Evolutionary conservation across 1,139 yeast genomes (phyloP).

Genomic region (Yamadazyma blattariae): DNA sequence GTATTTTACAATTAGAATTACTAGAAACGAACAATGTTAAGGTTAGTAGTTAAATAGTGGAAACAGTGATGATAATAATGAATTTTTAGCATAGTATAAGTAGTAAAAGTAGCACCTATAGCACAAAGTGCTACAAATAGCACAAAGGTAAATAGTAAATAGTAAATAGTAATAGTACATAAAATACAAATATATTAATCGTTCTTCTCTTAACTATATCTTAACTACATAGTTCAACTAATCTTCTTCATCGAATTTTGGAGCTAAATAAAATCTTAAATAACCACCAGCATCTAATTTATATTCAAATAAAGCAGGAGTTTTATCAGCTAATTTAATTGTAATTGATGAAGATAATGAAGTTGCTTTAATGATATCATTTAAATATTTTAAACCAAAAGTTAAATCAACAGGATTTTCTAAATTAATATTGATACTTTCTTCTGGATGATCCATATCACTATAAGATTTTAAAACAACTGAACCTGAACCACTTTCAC

Average conservation of each 20-base stretch:
- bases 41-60: too few relatives aligned
- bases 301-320: conserved; percentile 94
- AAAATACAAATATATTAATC: too few relatives aligned
- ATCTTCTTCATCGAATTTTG: conserved; percentile 92
- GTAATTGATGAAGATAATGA: conserved; percentile 74
- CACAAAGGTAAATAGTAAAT: neutral
- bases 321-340: conserved; percentile 81
- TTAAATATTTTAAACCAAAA: conserved; percentile 87
- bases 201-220: too few relatives aligned
- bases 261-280: conserved; percentile 94
- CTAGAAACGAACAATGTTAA: too few relatives aligned
- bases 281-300: conserved; percentile 86
- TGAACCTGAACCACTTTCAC: conserved; percentile 88
- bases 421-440: conserved; percentile 71
- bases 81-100: too few relatives aligned
- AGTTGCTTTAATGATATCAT: conserved; percentile 90
- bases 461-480: conserved; percentile 83
- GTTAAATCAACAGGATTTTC: conserved; percentile 86
- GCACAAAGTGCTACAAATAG: neutral
- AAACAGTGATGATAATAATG: too few relatives aligned
- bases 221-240: too few relatives aligned
- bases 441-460: conserved; percentile 77
- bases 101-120: neutral
- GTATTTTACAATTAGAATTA: conserved; percentile 25
- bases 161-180: neutral